These are phyloP conservation scores for Trametes pubescens DNA, from an alignment of 1,284 basidiomycete species.

Conservation along the genomic window DNA sequence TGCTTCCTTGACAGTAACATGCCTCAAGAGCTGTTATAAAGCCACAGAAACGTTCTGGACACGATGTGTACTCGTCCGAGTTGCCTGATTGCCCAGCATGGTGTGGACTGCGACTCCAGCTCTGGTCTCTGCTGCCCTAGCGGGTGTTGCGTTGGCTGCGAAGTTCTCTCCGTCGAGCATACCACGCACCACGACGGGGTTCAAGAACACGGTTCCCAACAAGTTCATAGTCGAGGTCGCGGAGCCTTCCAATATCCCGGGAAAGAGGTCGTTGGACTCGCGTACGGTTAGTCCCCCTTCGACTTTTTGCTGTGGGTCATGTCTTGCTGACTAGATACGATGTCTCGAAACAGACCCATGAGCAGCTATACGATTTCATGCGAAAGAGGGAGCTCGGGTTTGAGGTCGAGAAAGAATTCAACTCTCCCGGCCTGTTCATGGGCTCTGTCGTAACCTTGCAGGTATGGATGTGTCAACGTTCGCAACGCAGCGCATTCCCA, in stretches of 20 bases:
- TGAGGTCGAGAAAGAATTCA: slow-evolving; percentile 51
- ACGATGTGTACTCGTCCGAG: background rate
- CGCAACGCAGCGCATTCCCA: too few relatives aligned
- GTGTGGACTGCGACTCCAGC: slow-evolving; percentile 20
- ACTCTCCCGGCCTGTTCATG: slow-evolving; percentile 51
- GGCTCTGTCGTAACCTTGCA: slow-evolving; percentile 52
- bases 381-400: slow-evolving; percentile 46
- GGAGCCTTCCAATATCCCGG: slow-evolving; percentile 46
- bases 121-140: slow-evolving; percentile 22
- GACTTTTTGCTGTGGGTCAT: background rate
- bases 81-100: slow-evolving; percentile 17
- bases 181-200: slow-evolving; percentile 12
- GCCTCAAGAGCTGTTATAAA: slow-evolving; percentile 1
- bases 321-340: background rate
- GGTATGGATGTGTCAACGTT: slow-evolving; percentile 27
- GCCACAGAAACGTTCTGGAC: background rate
- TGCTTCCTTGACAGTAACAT: slow-evolving; percentile 21
- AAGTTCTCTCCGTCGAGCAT: slow-evolving; percentile 28
- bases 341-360: slow-evolving; percentile 41
- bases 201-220: slow-evolving; percentile 48
- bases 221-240: slow-evolving; percentile 63
- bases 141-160: slow-evolving; percentile 16
- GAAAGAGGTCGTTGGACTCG: slow-evolving; percentile 45
- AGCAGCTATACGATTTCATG: slow-evolving; percentile 48
- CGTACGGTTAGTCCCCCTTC: slow-evolving; percentile 32